Base-by-base conservation (phyloP, 2,329 filamentous ascomycete species). In the Colletotrichum paranaense region DNA sequence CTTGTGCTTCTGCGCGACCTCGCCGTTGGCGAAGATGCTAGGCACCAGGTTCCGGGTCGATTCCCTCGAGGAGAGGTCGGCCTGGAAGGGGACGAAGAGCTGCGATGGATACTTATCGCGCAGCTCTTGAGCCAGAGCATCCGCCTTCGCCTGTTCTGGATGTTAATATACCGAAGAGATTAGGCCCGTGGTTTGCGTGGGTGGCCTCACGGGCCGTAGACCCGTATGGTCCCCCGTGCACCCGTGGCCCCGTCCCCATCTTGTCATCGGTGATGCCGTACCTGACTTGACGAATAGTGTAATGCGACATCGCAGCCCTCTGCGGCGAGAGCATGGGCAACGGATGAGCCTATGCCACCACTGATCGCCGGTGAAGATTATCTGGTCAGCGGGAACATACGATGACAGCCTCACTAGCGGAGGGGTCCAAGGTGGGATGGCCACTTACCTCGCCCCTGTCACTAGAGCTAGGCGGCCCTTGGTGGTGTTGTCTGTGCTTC, bases 271-370 rank as follows among this genome's bases (percentile, higher is more conserved):
- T 57, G 32, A 38, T 62, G 42, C 64, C 75, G 28, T 73, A 81
- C 81, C 74, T 78, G 75, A 68, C 78, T 83, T 2, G 81, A 80
- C 0, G 80, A 78, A 67, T 79, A 83, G 68, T 83, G 81, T 28
- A 83, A 68, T 26, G 76, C 79, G 26, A 83, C 75, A 74, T 83
- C 80, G 42, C 81, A 83, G 0, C 81, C 81, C 52, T 83, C 78
- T 5, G 80, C 78, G 22, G 81, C 81, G 62, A 83, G 74, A 4
- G 77, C 77, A 65, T 75, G 78, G 14, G 80, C 81, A 63, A 77
- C 79, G 0, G 78, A 78, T 6, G 80, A 80, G 9, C 81, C 81
- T 24, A 83, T 83, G 3, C 81, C 81, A 62, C 81, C 81, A 49
- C 81, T 83, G 65, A 56, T 28, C 28, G 28, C 32, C 4, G 6